These are phyloP conservation scores for Pseudogymnoascus pannorum DNA, from an alignment of 2,329 filamentous ascomycete species.

Conservation along the genomic window DNA sequence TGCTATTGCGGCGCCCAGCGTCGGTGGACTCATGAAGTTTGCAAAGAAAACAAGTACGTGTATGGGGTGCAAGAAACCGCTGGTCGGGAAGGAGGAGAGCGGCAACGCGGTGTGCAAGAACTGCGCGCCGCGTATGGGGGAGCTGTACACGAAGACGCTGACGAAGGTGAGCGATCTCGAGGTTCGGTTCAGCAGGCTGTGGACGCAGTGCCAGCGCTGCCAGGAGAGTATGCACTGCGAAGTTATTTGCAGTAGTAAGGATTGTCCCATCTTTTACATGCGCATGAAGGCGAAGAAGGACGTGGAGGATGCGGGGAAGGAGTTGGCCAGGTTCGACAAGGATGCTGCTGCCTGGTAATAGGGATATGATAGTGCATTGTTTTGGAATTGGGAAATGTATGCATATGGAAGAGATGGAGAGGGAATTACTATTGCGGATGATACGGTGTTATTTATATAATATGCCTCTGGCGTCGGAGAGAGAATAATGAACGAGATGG, in stretches of 20 bases:
- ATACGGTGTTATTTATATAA: neutral
- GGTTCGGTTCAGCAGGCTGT: conserved; percentile 82
- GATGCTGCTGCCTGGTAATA: conserved; percentile 57
- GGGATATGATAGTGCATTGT: neutral
- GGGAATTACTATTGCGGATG: neutral
- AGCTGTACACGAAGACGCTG: conserved; percentile 88
- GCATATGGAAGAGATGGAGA: neutral
- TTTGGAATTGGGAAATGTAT: neutral
- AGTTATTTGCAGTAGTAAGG: conserved; percentile 91
- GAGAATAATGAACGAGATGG: neutral
- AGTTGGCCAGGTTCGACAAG: conserved; percentile 80
- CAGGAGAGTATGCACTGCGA: conserved; percentile 98
- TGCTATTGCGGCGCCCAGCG: conserved; percentile 79
- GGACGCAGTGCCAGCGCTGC: conserved; percentile 97
- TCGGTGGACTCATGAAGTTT: conserved; percentile 97
- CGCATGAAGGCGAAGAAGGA: conserved; percentile 99
- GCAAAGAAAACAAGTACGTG: conserved; percentile 96
- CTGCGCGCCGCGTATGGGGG: conserved; percentile 76
- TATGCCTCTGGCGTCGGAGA: neutral
- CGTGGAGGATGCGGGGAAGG: conserved; percentile 87
- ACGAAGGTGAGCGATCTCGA: conserved; percentile 86
- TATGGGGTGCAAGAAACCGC: conserved; percentile 97
- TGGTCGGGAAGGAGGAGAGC: conserved; percentile 70
- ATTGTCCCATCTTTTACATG: conserved; percentile 99
- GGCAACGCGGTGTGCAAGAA: conserved; percentile 82